These are phyloP conservation scores for Forsythia suspensa DNA, from an alignment of 257 asterid genomes.

Conservation along the genomic window DNA sequence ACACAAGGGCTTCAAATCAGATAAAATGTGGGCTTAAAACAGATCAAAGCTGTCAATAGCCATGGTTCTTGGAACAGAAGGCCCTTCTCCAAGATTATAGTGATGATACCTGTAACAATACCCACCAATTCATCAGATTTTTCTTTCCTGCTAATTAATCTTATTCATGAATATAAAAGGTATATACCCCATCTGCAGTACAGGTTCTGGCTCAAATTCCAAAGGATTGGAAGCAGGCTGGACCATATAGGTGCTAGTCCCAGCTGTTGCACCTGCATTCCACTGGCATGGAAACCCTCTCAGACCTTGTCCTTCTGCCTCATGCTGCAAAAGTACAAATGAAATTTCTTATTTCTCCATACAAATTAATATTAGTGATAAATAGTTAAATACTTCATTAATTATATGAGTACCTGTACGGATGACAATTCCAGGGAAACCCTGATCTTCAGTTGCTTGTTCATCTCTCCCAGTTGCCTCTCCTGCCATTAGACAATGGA, in stretches of 20 bases:
- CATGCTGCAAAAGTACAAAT: conserved; percentile 44
- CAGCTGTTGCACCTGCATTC: conserved; percentile 45
- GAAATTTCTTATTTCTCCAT: background rate
- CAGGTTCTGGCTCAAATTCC: conserved; percentile 55
- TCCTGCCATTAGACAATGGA: conserved; percentile 43
- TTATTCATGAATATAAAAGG: too few species aligned
- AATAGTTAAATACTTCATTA: too few species aligned
- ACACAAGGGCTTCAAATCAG: background rate
- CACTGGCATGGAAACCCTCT: conserved; percentile 49
- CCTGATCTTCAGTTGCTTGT: conserved; percentile 80
- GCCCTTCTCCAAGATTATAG: conserved; percentile 62
- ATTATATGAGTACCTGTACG: conserved; percentile 29
- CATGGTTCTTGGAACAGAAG: conserved; percentile 61
- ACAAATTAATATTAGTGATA: background rate
- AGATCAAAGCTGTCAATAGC: conserved; percentile 52
- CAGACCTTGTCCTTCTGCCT: conserved; percentile 55
- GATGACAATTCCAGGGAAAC: conserved; percentile 73
- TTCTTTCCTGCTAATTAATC: background rate
- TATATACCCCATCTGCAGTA: conserved; percentile 71
- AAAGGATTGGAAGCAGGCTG: conserved; percentile 49
- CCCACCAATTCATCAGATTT: background rate
- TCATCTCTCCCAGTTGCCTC: conserved; percentile 85
- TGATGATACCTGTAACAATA: conserved; percentile 52
- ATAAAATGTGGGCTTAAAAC: background rate
- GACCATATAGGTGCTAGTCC: conserved; percentile 35